These are phyloP conservation scores for Linderniella brevidens DNA, from an alignment of 257 asterid species.

Conservation along the genomic window DNA sequence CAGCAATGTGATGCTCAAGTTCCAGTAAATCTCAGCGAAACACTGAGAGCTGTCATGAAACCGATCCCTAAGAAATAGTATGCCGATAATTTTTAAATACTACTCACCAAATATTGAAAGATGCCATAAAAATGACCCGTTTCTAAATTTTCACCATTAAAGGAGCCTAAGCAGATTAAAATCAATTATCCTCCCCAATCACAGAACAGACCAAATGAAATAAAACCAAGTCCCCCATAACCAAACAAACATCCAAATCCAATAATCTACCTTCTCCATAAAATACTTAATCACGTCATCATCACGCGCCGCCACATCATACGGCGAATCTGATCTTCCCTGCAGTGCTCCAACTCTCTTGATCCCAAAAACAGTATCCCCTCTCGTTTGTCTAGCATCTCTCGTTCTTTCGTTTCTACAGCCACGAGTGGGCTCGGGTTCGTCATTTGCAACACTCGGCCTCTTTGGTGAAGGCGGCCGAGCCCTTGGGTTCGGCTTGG, in stretches of 20 bases:
- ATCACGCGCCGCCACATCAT: slow-evolving; percentile 12
- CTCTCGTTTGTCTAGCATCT: slow-evolving; percentile 13
- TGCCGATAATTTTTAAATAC: too few species aligned
- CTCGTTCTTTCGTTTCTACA: slow-evolving; percentile 11
- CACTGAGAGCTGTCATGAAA: too few species aligned
- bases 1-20: too few species aligned
- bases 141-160: neutral
- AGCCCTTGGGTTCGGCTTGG: slow-evolving; percentile 37
- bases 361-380: slow-evolving; percentile 26
- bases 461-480: slow-evolving; percentile 61
- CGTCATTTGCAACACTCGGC: slow-evolving; percentile 18
- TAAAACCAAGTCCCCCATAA: too few species aligned
- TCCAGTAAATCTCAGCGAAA: too few species aligned
- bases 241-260: neutral
- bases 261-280: slow-evolving; percentile 30
- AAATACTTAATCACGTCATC: slow-evolving; percentile 43
- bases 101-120: too few species aligned
- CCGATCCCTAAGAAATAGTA: too few species aligned
- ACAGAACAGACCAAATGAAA: slow-evolving; percentile 1
- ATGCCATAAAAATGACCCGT: too few species aligned
- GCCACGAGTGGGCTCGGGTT: slow-evolving; percentile 13
- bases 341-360: slow-evolving; percentile 26
- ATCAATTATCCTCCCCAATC: slow-evolving; percentile 6
- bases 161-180: neutral
- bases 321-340: slow-evolving; percentile 27